phyloP scores from a whole-genome alignment of 2,329 filamentous ascomycete species.

The Phoma sp. region DNA sequence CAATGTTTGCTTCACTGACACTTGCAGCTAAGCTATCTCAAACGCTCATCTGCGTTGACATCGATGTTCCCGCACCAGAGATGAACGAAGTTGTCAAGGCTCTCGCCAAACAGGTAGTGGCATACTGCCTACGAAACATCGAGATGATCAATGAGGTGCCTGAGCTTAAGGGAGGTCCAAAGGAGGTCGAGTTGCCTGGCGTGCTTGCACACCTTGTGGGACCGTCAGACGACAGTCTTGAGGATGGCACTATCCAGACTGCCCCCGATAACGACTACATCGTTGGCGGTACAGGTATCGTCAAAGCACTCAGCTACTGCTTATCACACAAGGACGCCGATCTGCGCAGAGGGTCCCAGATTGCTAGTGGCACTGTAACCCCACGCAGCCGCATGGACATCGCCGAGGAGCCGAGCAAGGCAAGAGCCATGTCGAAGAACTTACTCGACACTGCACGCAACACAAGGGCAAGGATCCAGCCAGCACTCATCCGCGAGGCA shows the following conservation, averaged over 20 bases:
- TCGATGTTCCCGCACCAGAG: slow-evolving; percentile 82
- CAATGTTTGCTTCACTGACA: slow-evolving; percentile 89
- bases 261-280: slow-evolving; percentile 94
- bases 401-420: slow-evolving; percentile 39
- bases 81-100: slow-evolving; percentile 93
- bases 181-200: slow-evolving; percentile 73
- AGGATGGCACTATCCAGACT: slow-evolving; percentile 67
- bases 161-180: slow-evolving; percentile 58
- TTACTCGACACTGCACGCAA: slow-evolving; percentile 86
- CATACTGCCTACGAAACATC: slow-evolving; percentile 91
- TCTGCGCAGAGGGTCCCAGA: slow-evolving; percentile 48
- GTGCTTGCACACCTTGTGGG: slow-evolving; percentile 88
- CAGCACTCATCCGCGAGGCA: slow-evolving; percentile 79
- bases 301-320: slow-evolving; percentile 91
- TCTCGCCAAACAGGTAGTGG: slow-evolving; percentile 91
- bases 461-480: slow-evolving; percentile 82
- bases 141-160: slow-evolving; percentile 76
- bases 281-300: slow-evolving; percentile 92
- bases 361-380: slow-evolving; percentile 62
- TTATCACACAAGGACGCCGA: slow-evolving; percentile 79
- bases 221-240: slow-evolving; percentile 62
- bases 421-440: slow-evolving; percentile 88
- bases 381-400: slow-evolving; percentile 52
- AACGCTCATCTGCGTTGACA: slow-evolving; percentile 86
- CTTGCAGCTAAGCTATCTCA: slow-evolving; percentile 84